Evolutionary conservation across 2,329 filamentous ascomycete species (phyloP), one percentile per base, ranked within the genome.

Genomic region (Colletotrichum lupini): DNA sequence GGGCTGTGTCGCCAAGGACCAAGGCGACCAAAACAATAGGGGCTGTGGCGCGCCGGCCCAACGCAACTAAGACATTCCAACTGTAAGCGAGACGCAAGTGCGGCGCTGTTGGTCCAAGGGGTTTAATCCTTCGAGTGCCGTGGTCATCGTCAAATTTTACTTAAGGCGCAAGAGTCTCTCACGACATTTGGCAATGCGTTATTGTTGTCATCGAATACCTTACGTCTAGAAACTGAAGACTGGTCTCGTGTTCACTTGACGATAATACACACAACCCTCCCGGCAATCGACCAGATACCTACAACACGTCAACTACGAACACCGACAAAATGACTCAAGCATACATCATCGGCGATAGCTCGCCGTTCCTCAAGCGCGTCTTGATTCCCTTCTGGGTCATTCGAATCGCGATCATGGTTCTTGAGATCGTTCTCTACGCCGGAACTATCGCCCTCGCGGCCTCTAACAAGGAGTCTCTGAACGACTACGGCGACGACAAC

Each of bases 331-430:
- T 80, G 79, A 65, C 76, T 4, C 62, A 66, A 37, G 74, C 76
- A 22, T 79, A 78, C 66, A 67, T 78, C 59, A 64, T 80, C 62
- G 79, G 78, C 76, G 80, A 81, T 56, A 62, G 68, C 53, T 82
- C 80, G 76, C 80, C 81, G 19, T 82, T 82, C 68, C 75, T 80
- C 61, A 82, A 82, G 76, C 78, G 80, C 52, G 77, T 82, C 14
- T 67, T 82, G 66, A 76, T 82, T 35, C 81, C 81, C 9, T 81
- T 82, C 74, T 82, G 80, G 80, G 75, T 81, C 26, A 30, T 82
- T 14, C 80, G 81, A 55, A 78, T 81, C 59, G 35, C 79, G 56
- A 68, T 82, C 60, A 78, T 81, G 78, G 14, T 78, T 2, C 11
- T 81, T 42, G 74, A 78, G 28, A 76, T 80, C 52, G 76, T 56